Percentiles rank a stretch among this genome's conserved stretches.
Conservation (phyloP, 139 green algal genomes). For the Chlorella sp. region DNA sequence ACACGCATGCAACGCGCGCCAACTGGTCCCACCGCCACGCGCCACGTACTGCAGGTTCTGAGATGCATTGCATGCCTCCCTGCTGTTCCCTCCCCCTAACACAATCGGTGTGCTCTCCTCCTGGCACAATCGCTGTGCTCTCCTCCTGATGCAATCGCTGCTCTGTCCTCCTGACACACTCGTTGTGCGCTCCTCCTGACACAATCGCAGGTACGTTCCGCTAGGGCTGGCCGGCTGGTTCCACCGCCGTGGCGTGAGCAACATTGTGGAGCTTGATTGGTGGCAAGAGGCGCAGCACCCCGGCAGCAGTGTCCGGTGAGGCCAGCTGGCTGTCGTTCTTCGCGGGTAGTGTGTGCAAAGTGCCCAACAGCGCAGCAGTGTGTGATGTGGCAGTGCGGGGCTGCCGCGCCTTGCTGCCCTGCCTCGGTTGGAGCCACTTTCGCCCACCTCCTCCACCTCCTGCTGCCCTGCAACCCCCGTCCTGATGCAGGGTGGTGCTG, state of each 20-base stretch:
- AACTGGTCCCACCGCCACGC: no score
- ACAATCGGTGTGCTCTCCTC: background rate
- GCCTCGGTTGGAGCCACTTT: background rate
- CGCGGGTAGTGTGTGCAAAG: background rate
- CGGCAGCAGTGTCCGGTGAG: constrained; percentile 18
- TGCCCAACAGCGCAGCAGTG: background rate
- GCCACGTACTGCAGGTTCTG: no score
- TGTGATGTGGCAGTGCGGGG: background rate
- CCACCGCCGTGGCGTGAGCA: constrained; percentile 38
- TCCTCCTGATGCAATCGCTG: background rate
- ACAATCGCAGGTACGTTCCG: constrained; percentile 71
- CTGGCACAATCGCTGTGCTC: background rate
- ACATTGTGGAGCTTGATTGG: constrained; percentile 82
- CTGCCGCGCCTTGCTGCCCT: background rate
- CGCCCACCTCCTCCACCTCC: background rate
- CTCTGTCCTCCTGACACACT: background rate
- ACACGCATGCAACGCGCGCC: no score
- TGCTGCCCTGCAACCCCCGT: background rate
- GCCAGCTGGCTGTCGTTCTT: background rate
- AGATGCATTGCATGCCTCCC: background rate
- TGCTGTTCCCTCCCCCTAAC: background rate
- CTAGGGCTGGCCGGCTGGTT: constrained; percentile 76
- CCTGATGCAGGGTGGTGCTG: constrained; percentile 34
- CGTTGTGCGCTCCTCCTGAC: background rate
- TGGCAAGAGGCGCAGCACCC: constrained; percentile 69